Conservation (phyloP, 2,329 filamentous ascomycete species). For the Pochonia chlamydosporia region DNA sequence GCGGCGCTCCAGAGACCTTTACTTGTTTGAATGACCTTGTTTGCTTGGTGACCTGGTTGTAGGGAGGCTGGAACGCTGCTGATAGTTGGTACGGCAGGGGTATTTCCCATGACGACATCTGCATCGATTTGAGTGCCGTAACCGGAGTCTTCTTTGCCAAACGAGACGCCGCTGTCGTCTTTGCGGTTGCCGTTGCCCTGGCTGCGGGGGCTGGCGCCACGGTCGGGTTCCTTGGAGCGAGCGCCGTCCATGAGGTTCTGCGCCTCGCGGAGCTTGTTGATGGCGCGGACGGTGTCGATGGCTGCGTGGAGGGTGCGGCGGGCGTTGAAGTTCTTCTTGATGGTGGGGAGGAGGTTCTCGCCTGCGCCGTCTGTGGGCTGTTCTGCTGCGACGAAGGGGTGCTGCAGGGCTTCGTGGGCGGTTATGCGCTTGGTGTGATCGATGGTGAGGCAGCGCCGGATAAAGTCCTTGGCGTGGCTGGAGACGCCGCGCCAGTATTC, state of each 20-base stretch:
- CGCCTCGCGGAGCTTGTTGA: constrained; percentile 64
- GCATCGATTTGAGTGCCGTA: constrained; percentile 37
- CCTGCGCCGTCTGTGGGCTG: constrained; percentile 41
- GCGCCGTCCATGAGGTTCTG: constrained; percentile 54
- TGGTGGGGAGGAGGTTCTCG: constrained; percentile 59
- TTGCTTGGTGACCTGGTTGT: constrained; percentile 48
- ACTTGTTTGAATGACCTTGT: constrained; percentile 56
- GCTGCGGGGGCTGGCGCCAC: constrained; percentile 20
- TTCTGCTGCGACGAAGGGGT: constrained; percentile 57
- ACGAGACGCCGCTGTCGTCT: constrained; percentile 40
- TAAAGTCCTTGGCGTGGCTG: constrained; percentile 81
- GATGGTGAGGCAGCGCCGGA: constrained; percentile 84
- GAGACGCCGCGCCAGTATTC: constrained; percentile 98
- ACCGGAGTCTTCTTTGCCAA: constrained; percentile 40
- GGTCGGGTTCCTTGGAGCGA: constrained; percentile 42
- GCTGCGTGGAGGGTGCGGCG: constrained; percentile 62
- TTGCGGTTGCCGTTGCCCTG: constrained; percentile 21
- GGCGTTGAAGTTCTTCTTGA: constrained; percentile 72
- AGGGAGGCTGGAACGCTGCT: constrained; percentile 42
- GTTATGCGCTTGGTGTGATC: constrained; percentile 86
- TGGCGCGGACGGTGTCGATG: constrained; percentile 65
- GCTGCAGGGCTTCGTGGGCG: constrained; percentile 69
- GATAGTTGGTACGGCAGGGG: constrained; percentile 31
- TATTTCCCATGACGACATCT: constrained; percentile 41
- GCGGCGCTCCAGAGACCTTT: constrained; percentile 54